These are phyloP conservation scores for Mycena albidolilacea DNA, from an alignment of 768 basidiomycete species.

Conservation along the genomic window DNA sequence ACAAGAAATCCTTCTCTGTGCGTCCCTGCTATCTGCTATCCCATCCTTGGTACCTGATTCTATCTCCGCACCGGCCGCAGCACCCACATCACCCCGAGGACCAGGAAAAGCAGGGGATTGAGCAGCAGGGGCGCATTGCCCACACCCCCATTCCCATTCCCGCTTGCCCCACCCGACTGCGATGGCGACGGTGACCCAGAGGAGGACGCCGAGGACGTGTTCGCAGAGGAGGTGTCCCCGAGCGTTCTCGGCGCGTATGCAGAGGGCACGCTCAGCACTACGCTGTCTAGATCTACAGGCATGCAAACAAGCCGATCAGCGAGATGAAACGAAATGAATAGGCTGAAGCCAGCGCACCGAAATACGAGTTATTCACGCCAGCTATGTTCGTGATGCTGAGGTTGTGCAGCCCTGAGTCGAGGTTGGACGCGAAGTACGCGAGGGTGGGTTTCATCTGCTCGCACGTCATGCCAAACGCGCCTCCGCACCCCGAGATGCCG, in stretches of 20 bases:
- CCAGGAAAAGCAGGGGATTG: constrained; percentile 18
- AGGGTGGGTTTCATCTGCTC: constrained; percentile 62
- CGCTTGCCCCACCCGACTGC: neutral
- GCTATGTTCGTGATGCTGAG: constrained; percentile 57
- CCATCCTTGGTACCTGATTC: too few relatives aligned
- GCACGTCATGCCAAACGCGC: constrained; percentile 60
- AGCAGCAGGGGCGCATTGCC: neutral
- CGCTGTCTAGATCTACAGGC: constrained; percentile 58
- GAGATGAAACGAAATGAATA: neutral
- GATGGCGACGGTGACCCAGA: neutral
- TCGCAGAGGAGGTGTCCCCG: constrained; percentile 25
- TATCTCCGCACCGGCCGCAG: constrained; percentile 11
- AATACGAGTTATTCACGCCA: constrained; percentile 60
- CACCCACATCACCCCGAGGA: constrained; percentile 15
- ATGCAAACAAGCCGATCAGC: neutral
- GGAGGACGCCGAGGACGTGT: neutral
- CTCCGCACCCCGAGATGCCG: constrained; percentile 64
- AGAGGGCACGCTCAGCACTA: constrained; percentile 60
- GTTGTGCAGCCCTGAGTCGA: constrained; percentile 54
- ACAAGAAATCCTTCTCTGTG: too few relatives aligned
- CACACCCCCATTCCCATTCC: neutral
- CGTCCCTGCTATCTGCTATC: too few relatives aligned
- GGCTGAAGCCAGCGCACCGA: constrained; percentile 48
- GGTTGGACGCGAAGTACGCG: constrained; percentile 59
- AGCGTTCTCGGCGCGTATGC: constrained; percentile 56